These are phyloP conservation scores for Chenopodium formosanum DNA, from an alignment of 148 eudicot genomes.

Conservation along the genomic window DNA sequence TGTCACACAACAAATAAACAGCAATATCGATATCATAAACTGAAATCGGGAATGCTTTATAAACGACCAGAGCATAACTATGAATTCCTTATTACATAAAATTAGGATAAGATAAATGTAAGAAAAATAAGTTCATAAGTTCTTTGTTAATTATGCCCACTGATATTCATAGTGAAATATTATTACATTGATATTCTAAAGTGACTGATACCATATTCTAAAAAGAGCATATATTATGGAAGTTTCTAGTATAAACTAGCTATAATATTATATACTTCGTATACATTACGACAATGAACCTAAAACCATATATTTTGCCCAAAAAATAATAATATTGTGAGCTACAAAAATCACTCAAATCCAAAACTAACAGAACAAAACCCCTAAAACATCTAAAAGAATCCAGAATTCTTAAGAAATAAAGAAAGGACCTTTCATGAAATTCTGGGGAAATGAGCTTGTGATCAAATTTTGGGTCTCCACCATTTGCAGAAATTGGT, in stretches of 20 bases:
- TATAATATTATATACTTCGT: too few relatives aligned
- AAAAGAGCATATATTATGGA: too few relatives aligned
- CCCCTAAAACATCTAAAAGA: background rate
- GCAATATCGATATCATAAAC: too few relatives aligned
- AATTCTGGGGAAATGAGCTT: constrained; percentile 1
- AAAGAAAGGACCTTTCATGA: constrained; percentile 31
- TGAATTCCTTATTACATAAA: too few relatives aligned
- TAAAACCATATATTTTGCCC: background rate
- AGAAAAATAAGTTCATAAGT: too few relatives aligned
- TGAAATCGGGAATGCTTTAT: too few relatives aligned
- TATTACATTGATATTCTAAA: background rate
- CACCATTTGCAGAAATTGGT: constrained; percentile 12
- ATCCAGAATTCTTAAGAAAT: background rate
- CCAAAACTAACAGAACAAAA: background rate
- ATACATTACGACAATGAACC: background rate
- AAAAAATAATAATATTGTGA: background rate
- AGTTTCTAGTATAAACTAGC: too few relatives aligned
- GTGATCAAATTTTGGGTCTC: constrained; percentile 12
- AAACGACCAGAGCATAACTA: too few relatives aligned
- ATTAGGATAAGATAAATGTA: too few relatives aligned
- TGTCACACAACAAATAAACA: constrained; percentile 3
- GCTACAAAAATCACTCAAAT: background rate
- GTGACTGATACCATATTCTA: background rate
- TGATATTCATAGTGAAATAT: background rate
- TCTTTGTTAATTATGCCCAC: background rate